Evolutionary conservation across 345 rosid genomes (phyloP).

Genomic region (Geranium rotundifolium): DNA sequence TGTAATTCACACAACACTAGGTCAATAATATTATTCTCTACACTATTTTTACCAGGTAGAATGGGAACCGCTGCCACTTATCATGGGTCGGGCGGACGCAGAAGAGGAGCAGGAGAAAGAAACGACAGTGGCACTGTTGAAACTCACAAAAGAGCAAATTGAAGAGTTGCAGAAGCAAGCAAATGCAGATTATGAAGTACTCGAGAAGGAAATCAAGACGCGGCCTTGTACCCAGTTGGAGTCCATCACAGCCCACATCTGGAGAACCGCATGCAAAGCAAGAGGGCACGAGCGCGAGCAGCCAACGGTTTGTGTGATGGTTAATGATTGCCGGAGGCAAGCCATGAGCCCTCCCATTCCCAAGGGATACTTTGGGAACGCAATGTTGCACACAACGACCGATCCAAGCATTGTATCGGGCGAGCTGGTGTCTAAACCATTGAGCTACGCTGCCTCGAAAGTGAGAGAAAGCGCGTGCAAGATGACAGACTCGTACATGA

Average conservation of each 20-base stretch:
- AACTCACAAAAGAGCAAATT: constrained; percentile 27
- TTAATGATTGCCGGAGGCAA: constrained; percentile 36
- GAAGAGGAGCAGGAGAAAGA: constrained; percentile 30
- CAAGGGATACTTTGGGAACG: constrained; percentile 28
- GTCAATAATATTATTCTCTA: too few relatives aligned
- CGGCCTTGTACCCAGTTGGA: constrained; percentile 35
- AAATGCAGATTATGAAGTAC: constrained; percentile 10
- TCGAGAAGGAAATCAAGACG: constrained; percentile 4
- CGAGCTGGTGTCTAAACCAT: constrained; percentile 25
- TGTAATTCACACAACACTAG: too few relatives aligned
- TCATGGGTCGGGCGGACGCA: constrained; percentile 27
- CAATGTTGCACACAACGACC: constrained; percentile 29
- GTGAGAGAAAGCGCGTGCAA: constrained; percentile 30
- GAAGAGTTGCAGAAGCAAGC: constrained; percentile 30
- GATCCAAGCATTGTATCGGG: constrained; percentile 33
- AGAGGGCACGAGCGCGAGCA: constrained; percentile 26
- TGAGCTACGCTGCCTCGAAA: constrained; percentile 26
- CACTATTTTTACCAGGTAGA: constrained; percentile 31
- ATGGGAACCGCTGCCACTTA: constrained; percentile 33
- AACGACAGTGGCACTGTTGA: constrained; percentile 34
- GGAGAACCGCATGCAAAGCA: constrained; percentile 32
- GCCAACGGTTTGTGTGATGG: constrained; percentile 39
- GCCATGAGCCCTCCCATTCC: constrained; percentile 31
- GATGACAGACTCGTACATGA: constrained; percentile 29
- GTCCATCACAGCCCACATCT: constrained; percentile 26